phyloP scores from a whole-genome alignment of 1,139 yeast genomes.

The Candida sanyaensis region DNA sequence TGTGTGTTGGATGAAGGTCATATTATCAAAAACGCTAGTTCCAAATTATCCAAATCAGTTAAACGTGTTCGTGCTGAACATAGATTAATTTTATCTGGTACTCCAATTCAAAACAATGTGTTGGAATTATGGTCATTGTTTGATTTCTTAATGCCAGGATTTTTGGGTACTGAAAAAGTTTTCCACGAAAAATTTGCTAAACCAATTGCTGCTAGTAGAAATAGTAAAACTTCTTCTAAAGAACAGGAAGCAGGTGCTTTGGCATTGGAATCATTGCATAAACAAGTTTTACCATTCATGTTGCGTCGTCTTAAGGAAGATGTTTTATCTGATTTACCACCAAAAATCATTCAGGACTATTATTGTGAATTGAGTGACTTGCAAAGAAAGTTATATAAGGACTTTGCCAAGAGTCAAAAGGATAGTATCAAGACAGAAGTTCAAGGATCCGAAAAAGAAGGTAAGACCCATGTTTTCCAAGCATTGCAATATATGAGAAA shows the following conservation, averaged over 20 bases:
- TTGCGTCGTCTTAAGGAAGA: constrained; percentile 95
- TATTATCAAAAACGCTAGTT: constrained; percentile 86
- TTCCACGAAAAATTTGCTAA: constrained; percentile 96
- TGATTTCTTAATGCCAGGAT: constrained; percentile 98
- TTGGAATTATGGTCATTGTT: constrained; percentile 96
- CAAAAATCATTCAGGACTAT: constrained; percentile 96
- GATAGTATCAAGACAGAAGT: constrained; percentile 68
- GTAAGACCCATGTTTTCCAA: constrained; percentile 93
- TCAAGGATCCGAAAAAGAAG: constrained; percentile 43
- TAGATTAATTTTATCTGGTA: constrained; percentile 88
- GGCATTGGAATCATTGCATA: constrained; percentile 93
- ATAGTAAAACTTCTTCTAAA: constrained; percentile 85
- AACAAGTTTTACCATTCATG: constrained; percentile 95
- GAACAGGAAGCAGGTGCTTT: constrained; percentile 98
- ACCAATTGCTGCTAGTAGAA: constrained; percentile 94
- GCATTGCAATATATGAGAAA: constrained; percentile 97
- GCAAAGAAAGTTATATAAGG: constrained; percentile 84
- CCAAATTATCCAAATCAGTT: constrained; percentile 87
- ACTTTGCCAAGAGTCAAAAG: constrained; percentile 89
- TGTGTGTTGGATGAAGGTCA: constrained; percentile 99
- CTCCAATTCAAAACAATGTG: constrained; percentile 97
- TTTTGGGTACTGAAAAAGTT: constrained; percentile 90
- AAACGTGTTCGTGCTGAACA: constrained; percentile 84
- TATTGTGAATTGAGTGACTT: constrained; percentile 93
- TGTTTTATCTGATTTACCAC: constrained; percentile 93